Percentiles rank a stretch among this genome's conserved stretches.
phyloP scores from a whole-genome alignment of 441 rosid genomes.

The Pelargonium myrrhifolium region DNA sequence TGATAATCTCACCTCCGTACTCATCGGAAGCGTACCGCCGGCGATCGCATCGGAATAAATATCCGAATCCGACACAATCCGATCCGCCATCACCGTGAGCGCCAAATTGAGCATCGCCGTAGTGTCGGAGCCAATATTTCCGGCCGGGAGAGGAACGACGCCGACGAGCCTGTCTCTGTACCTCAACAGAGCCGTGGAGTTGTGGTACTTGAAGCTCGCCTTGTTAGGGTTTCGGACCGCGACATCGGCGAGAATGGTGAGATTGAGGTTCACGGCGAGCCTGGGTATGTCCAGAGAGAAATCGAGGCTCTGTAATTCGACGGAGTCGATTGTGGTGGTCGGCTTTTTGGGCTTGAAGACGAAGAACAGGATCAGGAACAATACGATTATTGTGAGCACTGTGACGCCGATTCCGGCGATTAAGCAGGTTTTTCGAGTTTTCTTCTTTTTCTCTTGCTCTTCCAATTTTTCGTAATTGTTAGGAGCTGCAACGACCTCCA shows the following conservation, averaged over 20 bases:
- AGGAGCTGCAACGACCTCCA: background rate
- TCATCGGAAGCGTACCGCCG: conserved; percentile 36
- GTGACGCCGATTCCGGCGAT: background rate
- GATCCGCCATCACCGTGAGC: conserved; percentile 60
- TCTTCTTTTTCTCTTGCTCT: background rate
- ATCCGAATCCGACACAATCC: conserved; percentile 35
- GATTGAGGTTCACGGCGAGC: conserved; percentile 35
- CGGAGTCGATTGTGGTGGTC: conserved; percentile 33
- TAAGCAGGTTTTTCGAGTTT: background rate
- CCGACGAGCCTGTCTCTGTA: conserved; percentile 57
- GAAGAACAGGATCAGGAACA: conserved; percentile 45
- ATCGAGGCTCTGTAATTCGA: conserved; percentile 28
- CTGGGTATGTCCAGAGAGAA: conserved; percentile 29
- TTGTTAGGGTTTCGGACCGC: conserved; percentile 61
- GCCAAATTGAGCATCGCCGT: conserved; percentile 39
- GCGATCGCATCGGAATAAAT: conserved; percentile 28
- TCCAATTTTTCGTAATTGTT: background rate
- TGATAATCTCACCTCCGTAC: conserved; percentile 30
- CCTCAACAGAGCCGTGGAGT: conserved; percentile 39
- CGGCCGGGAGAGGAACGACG: conserved; percentile 55
- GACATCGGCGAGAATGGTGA: conserved; percentile 43
- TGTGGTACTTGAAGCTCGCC: conserved; percentile 48
- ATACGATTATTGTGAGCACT: background rate
- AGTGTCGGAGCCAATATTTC: conserved; percentile 32
- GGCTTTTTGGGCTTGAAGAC: conserved; percentile 70